Evolutionary conservation across 2,329 filamentous ascomycete species (phyloP), one percentile per base, ranked within the genome.

Genomic region (Erysiphe pisi): DNA sequence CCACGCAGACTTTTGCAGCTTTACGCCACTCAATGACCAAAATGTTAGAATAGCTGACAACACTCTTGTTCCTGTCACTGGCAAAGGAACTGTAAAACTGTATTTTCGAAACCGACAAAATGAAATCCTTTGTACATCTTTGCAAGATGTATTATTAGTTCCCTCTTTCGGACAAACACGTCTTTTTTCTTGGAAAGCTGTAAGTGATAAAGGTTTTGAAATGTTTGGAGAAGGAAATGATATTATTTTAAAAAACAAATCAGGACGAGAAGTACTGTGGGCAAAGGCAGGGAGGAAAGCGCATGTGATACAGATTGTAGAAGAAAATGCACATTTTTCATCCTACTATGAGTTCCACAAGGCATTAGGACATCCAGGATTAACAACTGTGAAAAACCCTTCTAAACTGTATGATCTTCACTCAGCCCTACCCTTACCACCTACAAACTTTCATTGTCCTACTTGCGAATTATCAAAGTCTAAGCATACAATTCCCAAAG

Each of bases 361-460:
- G 47, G 71, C 71, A 8, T 75, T 75, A 43, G 73, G 73, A 56
- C 49, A 75, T 61, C 73, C 73, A n/a, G 49, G 73, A 18, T 28
- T 75, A 40, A 58, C 73, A n/a, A 75, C 28, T 25, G 31, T 75
- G 4, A 75, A 58, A 75, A 61, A 52, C 18, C 28, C 28, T 40
- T 61, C 73, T 40, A 75, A 75, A 43, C 73, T 75, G 20, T 75
- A 43, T 25, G 7, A 14, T 6, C 18, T 36, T 31, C 20, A 49
- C 40, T 12, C 14, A 14, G 40, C 40, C 28, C 47, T 61, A 58
- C 73, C n/a, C 71, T 75, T 25, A 75, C 45, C 71, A 75, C 71
- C 47, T 43, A 16, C 47, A 75, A 75, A 75, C 25, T 75, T 75
- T 40, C 71, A 75, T 75, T 75, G 45, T 25, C 47, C 45, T 56